phyloP scores from a whole-genome alignment of 1,139 yeast genomes.

The Petasospora rhodanensis region DNA sequence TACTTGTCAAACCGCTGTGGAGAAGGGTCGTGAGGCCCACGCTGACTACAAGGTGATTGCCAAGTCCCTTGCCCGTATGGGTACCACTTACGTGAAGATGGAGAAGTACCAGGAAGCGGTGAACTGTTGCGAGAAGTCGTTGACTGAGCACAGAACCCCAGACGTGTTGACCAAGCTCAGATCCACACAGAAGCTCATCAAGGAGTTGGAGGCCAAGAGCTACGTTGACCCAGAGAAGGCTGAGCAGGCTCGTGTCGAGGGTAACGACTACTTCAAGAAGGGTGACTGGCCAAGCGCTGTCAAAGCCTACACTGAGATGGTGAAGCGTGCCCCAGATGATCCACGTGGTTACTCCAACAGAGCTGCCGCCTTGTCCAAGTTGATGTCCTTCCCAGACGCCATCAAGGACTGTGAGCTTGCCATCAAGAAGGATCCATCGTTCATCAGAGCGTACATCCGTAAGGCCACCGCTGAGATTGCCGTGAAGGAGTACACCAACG shows the following conservation, averaged over 20 bases:
- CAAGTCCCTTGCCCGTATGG: constrained; percentile 89
- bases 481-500: constrained; percentile 79
- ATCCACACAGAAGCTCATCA: constrained; percentile 79
- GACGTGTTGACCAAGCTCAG: constrained; percentile 87
- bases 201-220: constrained; percentile 67
- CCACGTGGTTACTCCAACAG: constrained; percentile 97
- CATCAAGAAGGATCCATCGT: constrained; percentile 78
- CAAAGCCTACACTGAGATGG: constrained; percentile 90
- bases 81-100: constrained; percentile 73
- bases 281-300: constrained; percentile 98
- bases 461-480: constrained; percentile 94
- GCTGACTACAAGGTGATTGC: constrained; percentile 92
- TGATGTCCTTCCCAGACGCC: constrained; percentile 97
- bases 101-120: constrained; percentile 72
- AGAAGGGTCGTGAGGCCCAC: constrained; percentile 82
- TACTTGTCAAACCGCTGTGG: constrained; percentile 80
- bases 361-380: constrained; percentile 93
- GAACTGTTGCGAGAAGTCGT: constrained; percentile 78
- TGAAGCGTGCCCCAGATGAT: constrained; percentile 93
- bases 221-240: constrained; percentile 90
- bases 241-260: constrained; percentile 90
- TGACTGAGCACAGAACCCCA: constrained; percentile 97
- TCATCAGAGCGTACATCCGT: constrained; percentile 93
- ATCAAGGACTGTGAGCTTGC: constrained; percentile 89
- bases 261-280: constrained; percentile 82